phyloP scores from a whole-genome alignment of 164 flowering plant species.

The Nymphaea colorata region DNA sequence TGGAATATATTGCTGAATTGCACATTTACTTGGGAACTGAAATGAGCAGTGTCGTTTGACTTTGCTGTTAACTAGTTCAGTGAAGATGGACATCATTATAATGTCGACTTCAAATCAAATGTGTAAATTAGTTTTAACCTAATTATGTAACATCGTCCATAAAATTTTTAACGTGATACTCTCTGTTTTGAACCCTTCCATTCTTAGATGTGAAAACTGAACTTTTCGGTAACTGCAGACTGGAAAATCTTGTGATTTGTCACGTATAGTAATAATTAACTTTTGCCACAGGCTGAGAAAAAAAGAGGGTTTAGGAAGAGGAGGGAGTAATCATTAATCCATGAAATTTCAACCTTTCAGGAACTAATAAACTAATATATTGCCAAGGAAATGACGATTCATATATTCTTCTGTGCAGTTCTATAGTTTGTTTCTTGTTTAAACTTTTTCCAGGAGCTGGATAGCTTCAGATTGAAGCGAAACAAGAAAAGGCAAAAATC shows the following conservation, averaged over 20 bases:
- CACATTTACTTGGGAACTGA: not conserved
- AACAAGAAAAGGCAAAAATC: conserved; percentile 30
- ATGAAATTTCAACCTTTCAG: not conserved
- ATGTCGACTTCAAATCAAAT: no score
- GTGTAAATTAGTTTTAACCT: no score
- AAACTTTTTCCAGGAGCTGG: conserved; percentile 47
- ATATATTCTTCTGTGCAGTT: not conserved
- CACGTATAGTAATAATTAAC: no score
- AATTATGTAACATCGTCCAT: no score
- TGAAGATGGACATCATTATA: no score
- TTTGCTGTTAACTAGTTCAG: not conserved
- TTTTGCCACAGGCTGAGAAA: no score
- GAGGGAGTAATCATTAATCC: not conserved
- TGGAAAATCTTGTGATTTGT: no score
- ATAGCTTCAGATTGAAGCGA: conserved; percentile 55
- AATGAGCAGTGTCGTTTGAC: not conserved
- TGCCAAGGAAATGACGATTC: not conserved
- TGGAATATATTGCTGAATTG: not conserved
- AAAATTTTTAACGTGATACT: no score
- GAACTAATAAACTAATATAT: not conserved
- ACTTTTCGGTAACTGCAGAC: no score
- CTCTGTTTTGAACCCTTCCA: no score
- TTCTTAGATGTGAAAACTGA: no score
- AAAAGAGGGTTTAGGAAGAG: not conserved
- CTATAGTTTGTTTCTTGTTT: not conserved